Evolutionary conservation across 257 asterid species (phyloP).

Genomic region (Cordia subcordata): DNA sequence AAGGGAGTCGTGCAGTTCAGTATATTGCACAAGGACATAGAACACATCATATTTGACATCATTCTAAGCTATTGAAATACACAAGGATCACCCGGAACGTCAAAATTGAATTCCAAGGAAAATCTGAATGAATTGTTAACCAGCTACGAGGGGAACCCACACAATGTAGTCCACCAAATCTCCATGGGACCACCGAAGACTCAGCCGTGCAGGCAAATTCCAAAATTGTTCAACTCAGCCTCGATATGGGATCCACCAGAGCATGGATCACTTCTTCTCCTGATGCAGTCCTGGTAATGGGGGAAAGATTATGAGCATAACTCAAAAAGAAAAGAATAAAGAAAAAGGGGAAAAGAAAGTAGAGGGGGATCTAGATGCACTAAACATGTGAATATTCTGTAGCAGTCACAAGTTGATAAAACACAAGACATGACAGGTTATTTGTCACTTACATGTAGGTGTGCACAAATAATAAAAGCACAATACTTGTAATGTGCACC

Average conservation of each 20-base stretch:
- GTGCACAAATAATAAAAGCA: no score
- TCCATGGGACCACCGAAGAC: slow-evolving; percentile 19
- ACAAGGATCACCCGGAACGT: slow-evolving; percentile 22
- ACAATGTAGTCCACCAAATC: slow-evolving; percentile 14
- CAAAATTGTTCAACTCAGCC: slow-evolving; percentile 16
- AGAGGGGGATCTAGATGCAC: neutral
- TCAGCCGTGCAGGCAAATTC: slow-evolving; percentile 14
- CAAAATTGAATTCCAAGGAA: slow-evolving; percentile 43
- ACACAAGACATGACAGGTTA: no score
- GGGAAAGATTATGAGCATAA: neutral
- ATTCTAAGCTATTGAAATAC: slow-evolving; percentile 24
- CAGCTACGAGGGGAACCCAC: slow-evolving; percentile 20
- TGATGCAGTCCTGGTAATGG: slow-evolving; percentile 44
- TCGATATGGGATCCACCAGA: slow-evolving; percentile 16
- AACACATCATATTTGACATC: neutral
- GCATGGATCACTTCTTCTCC: slow-evolving; percentile 34
- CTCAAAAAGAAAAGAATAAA: neutral
- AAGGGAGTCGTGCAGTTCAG: slow-evolving; percentile 8
- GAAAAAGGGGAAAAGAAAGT: no score
- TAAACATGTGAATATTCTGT: no score
- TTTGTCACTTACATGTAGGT: no score
- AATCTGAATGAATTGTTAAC: slow-evolving; percentile 27
- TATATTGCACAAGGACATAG: slow-evolving; percentile 1
- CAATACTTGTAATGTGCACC: no score
- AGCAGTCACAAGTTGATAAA: no score